Evolutionary conservation across 768 basidiomycete genomes (phyloP).

Genomic region (Fistulinella prunicolor): DNA sequence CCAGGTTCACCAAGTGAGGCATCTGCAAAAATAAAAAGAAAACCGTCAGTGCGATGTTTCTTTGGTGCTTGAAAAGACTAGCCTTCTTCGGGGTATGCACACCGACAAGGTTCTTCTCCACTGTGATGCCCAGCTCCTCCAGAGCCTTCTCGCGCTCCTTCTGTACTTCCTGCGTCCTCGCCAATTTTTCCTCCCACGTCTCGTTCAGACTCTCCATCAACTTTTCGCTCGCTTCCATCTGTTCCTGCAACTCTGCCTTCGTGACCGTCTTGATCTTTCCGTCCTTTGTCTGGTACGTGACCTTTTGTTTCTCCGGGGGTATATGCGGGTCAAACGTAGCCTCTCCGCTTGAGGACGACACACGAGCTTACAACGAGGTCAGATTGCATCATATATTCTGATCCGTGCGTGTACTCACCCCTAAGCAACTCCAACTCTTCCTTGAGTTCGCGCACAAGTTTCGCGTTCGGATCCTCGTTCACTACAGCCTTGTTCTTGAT

Average conservation of each 20-base stretch:
- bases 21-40: slow-evolving; percentile 51
- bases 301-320: slow-evolving; percentile 92
- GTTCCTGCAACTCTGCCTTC: slow-evolving; percentile 96
- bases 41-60: slow-evolving; percentile 9
- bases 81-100: slow-evolving; percentile 98
- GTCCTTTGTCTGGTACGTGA: slow-evolving; percentile 90
- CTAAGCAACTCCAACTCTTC: slow-evolving; percentile 94
- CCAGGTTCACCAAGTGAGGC: slow-evolving; percentile 92
- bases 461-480: slow-evolving; percentile 99
- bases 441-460: slow-evolving; percentile 97
- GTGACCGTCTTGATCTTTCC: slow-evolving; percentile 94
- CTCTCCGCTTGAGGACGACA: slow-evolving; percentile 65
- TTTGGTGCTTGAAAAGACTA: slow-evolving; percentile 8
- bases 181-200: slow-evolving; percentile 95
- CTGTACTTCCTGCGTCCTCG: slow-evolving; percentile 90
- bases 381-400: neutral
- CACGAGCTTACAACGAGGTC: slow-evolving; percentile 54
- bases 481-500: slow-evolving; percentile 99
- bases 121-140: slow-evolving; percentile 95
- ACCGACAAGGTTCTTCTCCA: slow-evolving; percentile 94
- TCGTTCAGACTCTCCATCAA: slow-evolving; percentile 91
- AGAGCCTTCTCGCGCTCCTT: slow-evolving; percentile 96
- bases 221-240: slow-evolving; percentile 93
- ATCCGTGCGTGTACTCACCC: slow-evolving; percentile 43
- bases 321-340: slow-evolving; percentile 82